Evolutionary conservation across 1,284 basidiomycete genomes (phyloP), one percentile per base, ranked within the genome.

Genomic region (Papiliotrema nemorosa): DNA sequence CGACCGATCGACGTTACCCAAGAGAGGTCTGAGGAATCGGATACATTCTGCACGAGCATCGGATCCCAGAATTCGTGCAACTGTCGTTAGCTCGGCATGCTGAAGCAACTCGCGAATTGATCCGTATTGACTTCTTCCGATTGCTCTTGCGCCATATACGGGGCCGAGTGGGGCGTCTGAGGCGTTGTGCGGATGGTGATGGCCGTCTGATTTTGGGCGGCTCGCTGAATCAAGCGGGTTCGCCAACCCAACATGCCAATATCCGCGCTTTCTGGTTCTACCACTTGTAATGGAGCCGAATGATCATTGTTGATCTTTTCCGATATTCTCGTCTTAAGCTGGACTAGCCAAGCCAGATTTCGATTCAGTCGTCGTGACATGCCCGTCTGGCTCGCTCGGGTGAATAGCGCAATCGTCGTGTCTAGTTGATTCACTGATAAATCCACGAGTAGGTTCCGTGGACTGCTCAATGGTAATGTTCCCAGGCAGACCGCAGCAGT

Each of bases 401-500:
- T 34, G 31, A 34, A 34, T 9, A 34, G 31, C 31, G 31, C n/a
- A 16, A 36, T 36, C 4, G 35, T 16, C 5, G 5, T 16, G 14
- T 36, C 35, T 5, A 36, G 5, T 36, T 36, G 35, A 5, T 5
- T n/a, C 35, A 36, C 5, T 16, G 35, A 16, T 6, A 36, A 36
- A 20, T 5, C 35, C 4, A 16, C 53, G 7, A 65, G 49, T 3
- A 50, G 52, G 51, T 60, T 58, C 3, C 47, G 31, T 9, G 58
- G 51, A 39, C 57, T 57, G 43, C 13, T 7, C 22, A 53, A 13
- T 26, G 45, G 33, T 24, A 49, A 20, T 10, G 42, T 49, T 0
- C 47, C 52, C 27, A 53, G n/a, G 43, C 52, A 53, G 14, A 67
- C 60, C 6, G 64, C 67, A 1, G 64, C 58, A 5, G 60, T 66